Conservation (phyloP, 2,329 filamentous ascomycete species). For the Tolypocladium tropicale region DNA sequence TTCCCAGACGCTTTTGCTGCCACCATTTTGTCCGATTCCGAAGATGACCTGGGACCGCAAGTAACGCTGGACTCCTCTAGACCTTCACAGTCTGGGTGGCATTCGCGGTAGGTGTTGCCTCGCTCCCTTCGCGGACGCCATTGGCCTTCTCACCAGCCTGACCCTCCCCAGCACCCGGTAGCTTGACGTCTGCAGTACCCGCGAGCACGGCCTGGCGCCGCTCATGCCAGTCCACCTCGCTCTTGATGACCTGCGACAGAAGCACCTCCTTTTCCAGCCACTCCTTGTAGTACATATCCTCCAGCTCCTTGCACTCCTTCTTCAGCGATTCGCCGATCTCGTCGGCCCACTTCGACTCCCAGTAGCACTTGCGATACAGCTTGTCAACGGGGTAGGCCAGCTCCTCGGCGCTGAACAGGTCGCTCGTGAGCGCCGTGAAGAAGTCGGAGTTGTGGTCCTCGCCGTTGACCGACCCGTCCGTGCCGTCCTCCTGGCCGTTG, state of each 20-base stretch:
- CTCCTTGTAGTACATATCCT: constrained; percentile 57
- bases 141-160: constrained; percentile 15
- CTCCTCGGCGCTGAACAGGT: constrained; percentile 57
- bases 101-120: constrained; percentile 1
- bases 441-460: constrained; percentile 49
- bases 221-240: constrained; percentile 56
- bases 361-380: constrained; percentile 57
- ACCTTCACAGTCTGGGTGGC: constrained; percentile 1
- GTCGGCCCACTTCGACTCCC: constrained; percentile 64
- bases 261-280: constrained; percentile 75
- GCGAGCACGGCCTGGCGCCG: constrained; percentile 45
- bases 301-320: constrained; percentile 54
- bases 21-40: not conserved
- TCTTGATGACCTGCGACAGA: constrained; percentile 59
- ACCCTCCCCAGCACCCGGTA: constrained; percentile 21
- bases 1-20: not conserved
- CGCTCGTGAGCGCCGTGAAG: constrained; percentile 42
- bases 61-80: not conserved
- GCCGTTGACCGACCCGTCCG: constrained; percentile 42
- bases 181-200: constrained; percentile 33
- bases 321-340: constrained; percentile 54
- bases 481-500: constrained; percentile 42
- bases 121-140: constrained; percentile 6
- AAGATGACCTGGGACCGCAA: not conserved
- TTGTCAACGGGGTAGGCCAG: constrained; percentile 47